These are phyloP conservation scores for Bryum argenteum DNA, from an alignment of 225 moss, liverwort and hornwort species.

Conservation along the genomic window DNA sequence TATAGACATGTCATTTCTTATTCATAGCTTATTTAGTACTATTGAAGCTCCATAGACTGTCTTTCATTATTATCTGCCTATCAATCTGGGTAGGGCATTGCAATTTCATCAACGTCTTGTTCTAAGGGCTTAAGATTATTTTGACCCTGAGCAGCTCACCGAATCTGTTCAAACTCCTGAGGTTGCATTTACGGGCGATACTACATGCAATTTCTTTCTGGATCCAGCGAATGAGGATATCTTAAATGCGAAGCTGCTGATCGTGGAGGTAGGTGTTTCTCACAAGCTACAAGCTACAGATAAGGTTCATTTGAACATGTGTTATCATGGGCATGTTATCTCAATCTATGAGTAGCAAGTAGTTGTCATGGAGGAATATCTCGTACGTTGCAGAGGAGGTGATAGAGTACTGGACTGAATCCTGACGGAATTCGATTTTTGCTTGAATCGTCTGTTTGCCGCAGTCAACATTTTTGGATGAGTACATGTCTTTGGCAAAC, in stretches of 20 bases:
- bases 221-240: constrained; percentile 76
- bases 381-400: background rate
- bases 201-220: constrained; percentile 78
- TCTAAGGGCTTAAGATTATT: background rate
- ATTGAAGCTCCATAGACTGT: background rate
- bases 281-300: background rate
- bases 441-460: background rate
- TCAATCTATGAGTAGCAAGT: background rate
- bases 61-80: background rate
- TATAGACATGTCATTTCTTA: constrained; percentile 3
- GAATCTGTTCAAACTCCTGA: constrained; percentile 65
- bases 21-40: too few relatives aligned
- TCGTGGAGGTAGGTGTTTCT: constrained; percentile 78
- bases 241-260: constrained; percentile 79
- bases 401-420: background rate
- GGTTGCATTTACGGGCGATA: constrained; percentile 95
- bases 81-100: background rate
- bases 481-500: constrained; percentile 54
- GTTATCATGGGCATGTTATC: background rate
- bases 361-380: background rate
- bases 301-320: background rate
- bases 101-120: background rate
- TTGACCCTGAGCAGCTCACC: constrained; percentile 53
- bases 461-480: constrained; percentile 93
- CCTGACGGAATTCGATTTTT: background rate